phyloP scores from a whole-genome alignment of 2,329 filamentous ascomycete genomes.

The Monosporascus sp. region DNA sequence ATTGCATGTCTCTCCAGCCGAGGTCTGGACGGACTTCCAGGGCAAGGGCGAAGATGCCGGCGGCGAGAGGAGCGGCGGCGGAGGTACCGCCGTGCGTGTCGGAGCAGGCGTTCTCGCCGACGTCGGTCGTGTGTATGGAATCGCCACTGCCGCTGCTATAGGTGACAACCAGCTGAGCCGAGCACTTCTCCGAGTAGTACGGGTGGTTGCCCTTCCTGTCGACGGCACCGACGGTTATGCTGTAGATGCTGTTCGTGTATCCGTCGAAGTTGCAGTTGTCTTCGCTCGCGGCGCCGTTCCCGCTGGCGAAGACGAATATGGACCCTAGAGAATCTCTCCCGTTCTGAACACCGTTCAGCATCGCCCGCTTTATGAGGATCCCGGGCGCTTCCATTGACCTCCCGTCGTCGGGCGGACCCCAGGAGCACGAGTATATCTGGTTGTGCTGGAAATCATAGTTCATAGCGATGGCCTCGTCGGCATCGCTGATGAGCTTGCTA shows the following conservation, averaged over 20 bases:
- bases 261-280: conserved; percentile 99
- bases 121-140: conserved; percentile 94
- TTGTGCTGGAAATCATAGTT: conserved; percentile 90
- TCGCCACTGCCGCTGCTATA: conserved; percentile 90
- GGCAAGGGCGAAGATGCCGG: conserved; percentile 85
- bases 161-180: conserved; percentile 89
- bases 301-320: conserved; percentile 94
- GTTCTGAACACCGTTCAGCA: conserved; percentile 87
- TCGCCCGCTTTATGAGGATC: conserved; percentile 79
- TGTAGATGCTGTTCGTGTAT: conserved; percentile 99
- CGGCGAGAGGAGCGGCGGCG: conserved; percentile 86
- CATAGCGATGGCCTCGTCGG: conserved; percentile 86
- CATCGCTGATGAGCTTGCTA: conserved; percentile 82
- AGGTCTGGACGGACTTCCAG: conserved; percentile 80
- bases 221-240: conserved; percentile 90
- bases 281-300: conserved; percentile 79
- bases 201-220: conserved; percentile 84
- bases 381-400: conserved; percentile 90
- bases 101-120: conserved; percentile 76
- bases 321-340: conserved; percentile 79
- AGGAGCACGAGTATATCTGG: conserved; percentile 97
- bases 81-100: conserved; percentile 88
- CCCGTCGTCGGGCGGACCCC: conserved; percentile 94
- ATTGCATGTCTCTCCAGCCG: conserved; percentile 91
- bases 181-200: conserved; percentile 95